A percentile compares a stretch with the other conserved stretches of the same genome.
Evolutionary conservation across 148 eudicot species (phyloP).

Genomic region (Diospyros kaki): DNA sequence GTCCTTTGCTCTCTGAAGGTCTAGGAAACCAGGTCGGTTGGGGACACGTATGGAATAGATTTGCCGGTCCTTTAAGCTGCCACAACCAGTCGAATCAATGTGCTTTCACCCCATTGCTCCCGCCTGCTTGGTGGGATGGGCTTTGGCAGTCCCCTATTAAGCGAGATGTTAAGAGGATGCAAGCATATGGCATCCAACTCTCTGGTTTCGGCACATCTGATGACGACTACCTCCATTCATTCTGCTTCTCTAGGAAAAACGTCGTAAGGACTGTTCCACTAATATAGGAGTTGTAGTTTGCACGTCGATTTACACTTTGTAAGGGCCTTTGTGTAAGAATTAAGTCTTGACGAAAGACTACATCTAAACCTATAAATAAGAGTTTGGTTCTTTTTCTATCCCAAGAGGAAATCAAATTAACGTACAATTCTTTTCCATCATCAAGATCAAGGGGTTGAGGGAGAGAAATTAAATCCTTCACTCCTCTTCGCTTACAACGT

Average conservation of each 20-base stretch:
- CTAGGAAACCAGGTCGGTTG: slow-evolving; percentile 77
- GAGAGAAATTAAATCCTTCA: no score
- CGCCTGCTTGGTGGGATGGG: slow-evolving; percentile 97
- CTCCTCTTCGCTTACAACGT: no score
- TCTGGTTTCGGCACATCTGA: slow-evolving; percentile 75
- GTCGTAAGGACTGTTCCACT: slow-evolving; percentile 21
- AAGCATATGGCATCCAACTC: slow-evolving; percentile 55
- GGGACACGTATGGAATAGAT: slow-evolving; percentile 96
- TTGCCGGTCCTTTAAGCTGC: slow-evolving; percentile 85
- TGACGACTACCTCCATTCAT: slow-evolving; percentile 39
- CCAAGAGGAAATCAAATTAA: no score
- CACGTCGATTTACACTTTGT: not conserved
- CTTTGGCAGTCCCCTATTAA: slow-evolving; percentile 86
- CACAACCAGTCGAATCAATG: slow-evolving; percentile 65
- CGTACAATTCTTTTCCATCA: no score
- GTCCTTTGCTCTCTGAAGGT: slow-evolving; percentile 55
- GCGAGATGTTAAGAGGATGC: slow-evolving; percentile 63
- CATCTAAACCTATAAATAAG: no score
- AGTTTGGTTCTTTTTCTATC: no score
- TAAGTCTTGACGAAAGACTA: no score
- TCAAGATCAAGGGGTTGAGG: no score
- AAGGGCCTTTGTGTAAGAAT: not conserved
- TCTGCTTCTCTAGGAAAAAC: slow-evolving; percentile 51
- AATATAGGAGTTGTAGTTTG: slow-evolving; percentile 2
- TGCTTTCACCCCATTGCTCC: slow-evolving; percentile 81